Percentiles rank a stretch among this genome's conserved stretches.
Conservation (phyloP, 345 rosid species). For the Citrus trifoliata region DNA sequence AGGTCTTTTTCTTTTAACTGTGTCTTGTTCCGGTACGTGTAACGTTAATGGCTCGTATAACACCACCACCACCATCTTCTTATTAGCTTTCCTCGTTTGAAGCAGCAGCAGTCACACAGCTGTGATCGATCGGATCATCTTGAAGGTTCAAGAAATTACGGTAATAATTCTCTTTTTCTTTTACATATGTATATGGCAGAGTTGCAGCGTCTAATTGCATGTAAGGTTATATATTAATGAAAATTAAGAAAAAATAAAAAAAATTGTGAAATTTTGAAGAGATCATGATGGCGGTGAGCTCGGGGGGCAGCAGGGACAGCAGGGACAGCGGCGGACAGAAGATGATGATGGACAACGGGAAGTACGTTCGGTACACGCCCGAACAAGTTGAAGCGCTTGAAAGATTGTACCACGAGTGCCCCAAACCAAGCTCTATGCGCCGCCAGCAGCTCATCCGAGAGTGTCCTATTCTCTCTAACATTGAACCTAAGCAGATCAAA, state of each 20-base stretch:
- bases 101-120: background rate
- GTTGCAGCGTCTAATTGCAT: too few relatives aligned
- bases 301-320: slow-evolving; percentile 49
- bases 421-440: slow-evolving; percentile 77
- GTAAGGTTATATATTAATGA: too few relatives aligned
- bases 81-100: slow-evolving; percentile 5
- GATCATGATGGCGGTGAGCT: slow-evolving; percentile 65
- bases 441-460: slow-evolving; percentile 77
- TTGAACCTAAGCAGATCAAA: slow-evolving; percentile 85
- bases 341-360: slow-evolving; percentile 61
- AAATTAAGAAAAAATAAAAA: too few relatives aligned
- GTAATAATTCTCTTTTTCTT: background rate
- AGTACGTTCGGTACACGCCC: slow-evolving; percentile 75
- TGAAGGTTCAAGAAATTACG: background rate
- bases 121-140: background rate
- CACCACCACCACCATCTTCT: background rate
- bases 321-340: slow-evolving; percentile 42
- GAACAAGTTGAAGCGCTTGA: slow-evolving; percentile 84
- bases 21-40: background rate
- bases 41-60: background rate
- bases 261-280: background rate
- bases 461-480: slow-evolving; percentile 73
- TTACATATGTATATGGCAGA: too few relatives aligned
- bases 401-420: slow-evolving; percentile 68
- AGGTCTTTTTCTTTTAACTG: background rate